These are phyloP conservation scores for Xylaria sp. DNA, from an alignment of 2,329 filamentous ascomycete species.

Conservation along the genomic window DNA sequence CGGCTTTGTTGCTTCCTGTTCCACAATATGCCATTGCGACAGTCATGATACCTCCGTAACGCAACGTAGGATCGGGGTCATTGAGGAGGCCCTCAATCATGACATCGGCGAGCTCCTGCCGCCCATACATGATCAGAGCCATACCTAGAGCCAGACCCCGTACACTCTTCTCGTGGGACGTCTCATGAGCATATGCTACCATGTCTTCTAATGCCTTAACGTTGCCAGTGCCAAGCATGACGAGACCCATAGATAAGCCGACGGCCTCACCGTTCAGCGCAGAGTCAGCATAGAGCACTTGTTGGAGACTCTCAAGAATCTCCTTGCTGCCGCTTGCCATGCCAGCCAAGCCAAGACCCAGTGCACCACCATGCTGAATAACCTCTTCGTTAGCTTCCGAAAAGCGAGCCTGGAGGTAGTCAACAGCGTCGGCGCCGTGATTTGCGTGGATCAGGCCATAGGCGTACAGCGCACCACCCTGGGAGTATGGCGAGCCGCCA, in stretches of 20 bases:
- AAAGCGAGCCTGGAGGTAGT: constrained; percentile 79
- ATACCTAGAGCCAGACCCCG: constrained; percentile 94
- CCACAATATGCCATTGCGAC: constrained; percentile 97
- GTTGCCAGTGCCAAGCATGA: constrained; percentile 98
- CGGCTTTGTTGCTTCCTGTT: constrained; percentile 97
- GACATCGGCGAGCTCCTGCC: constrained; percentile 92
- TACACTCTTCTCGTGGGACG: constrained; percentile 98
- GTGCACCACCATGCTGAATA: constrained; percentile 93
- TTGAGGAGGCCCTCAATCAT: constrained; percentile 92
- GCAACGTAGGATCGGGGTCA: constrained; percentile 89
- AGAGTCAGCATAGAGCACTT: constrained; percentile 88
- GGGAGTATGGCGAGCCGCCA: constrained; percentile 89
- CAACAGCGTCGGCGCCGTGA: constrained; percentile 87
- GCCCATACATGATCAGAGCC: constrained; percentile 97
- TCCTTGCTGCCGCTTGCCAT: constrained; percentile 94
- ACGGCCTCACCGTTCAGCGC: constrained; percentile 97
- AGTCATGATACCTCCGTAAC: constrained; percentile 99
- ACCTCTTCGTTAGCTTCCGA: constrained; percentile 83
- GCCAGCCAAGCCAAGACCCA: constrained; percentile 93
- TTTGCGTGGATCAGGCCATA: constrained; percentile 97
- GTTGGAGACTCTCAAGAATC: constrained; percentile 90
- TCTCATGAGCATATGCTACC: constrained; percentile 97
- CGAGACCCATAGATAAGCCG: constrained; percentile 92
- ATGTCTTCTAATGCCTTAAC: constrained; percentile 92
- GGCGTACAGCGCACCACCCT: constrained; percentile 93